Evolutionary conservation across 495 filamentous ascomycete species (phyloP), one percentile per base, ranked within the genome.

Genomic region (Neurospora sp.): DNA sequence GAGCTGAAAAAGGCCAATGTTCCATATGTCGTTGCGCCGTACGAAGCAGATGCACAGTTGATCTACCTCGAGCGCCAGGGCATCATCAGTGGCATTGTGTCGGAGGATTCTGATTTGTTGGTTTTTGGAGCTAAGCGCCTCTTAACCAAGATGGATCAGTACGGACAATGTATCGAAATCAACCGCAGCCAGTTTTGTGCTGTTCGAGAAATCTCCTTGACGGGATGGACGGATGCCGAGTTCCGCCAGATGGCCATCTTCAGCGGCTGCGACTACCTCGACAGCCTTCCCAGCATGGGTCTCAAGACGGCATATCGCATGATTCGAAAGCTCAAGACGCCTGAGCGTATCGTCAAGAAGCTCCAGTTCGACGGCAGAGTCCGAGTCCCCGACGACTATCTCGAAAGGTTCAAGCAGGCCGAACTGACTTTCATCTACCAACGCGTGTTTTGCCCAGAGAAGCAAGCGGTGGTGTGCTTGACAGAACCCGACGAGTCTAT

Each of bases 201-300:
- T 48, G 96, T 94, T 74, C 90, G 91, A 62, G 95, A 97, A 73
- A 88, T 98, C 48, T 96, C 90, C 70, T 82, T 99, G 20, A 90
- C 93, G 14, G 95, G 94, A 16, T 99, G 96, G 95, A 91, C 92
- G 4, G 93, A 98, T 81, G 85, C 84, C 8, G 92, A 98, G 72
- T 99, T 99, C 77, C 87, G 96, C 69, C 90, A 87, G 27, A 99
- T 99, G 96, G 94, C 94, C 70, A 98, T 99, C 71, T 79, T 99
- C 27, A 97, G 94, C 80, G 96, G 96, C n/a, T 99, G 96, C 81
- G 96, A 99, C 80, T 99, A 99, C 81, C 86, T 98, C 70, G 85
- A 90, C 7, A 91, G 90, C 76, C 92, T 98, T 74, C 89, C 87
- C 48, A 91, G 90, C 69, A 89, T 99, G 87, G 96, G 96, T 4